Conservation (phyloP, 805 yeast genomes). For the Monosporozyma siamensis region DNA sequence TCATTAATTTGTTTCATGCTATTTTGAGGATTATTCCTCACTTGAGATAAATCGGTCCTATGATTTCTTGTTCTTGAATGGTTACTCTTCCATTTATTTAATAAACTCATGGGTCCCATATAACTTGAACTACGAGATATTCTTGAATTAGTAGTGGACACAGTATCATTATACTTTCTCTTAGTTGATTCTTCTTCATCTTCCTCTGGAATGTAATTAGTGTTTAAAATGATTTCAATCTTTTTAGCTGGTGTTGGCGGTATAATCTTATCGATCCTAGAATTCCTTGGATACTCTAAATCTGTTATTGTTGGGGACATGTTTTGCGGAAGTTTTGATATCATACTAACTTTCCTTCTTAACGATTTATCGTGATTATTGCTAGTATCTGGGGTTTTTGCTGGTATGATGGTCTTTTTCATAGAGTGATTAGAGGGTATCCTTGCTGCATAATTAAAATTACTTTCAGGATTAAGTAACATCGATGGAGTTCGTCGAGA, state of each 20-base stretch:
- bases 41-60: not conserved
- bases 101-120: conserved; percentile 21
- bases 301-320: conserved; percentile 23
- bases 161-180: too few relatives aligned
- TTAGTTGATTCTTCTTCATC: not conserved
- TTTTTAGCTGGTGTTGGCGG: conserved; percentile 66
- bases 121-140: conserved; percentile 3
- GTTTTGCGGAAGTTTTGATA: conserved; percentile 14
- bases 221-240: conserved; percentile 37
- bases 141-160: not conserved
- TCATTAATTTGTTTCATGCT: conserved; percentile 12
- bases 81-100: conserved; percentile 26
- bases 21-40: conserved; percentile 4
- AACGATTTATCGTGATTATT: not conserved
- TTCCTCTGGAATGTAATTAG: conserved; percentile 22
- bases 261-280: conserved; percentile 35
- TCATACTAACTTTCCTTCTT: conserved; percentile 7
- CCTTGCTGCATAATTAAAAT: conserved; percentile 10
- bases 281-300: conserved; percentile 39
- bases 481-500: conserved; percentile 22
- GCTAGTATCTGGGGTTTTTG: not conserved
- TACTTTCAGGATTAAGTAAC: conserved; percentile 25
- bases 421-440: not conserved
- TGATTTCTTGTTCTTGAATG: conserved; percentile 9
- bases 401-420: not conserved